Percentiles rank a stretch among this genome's conserved stretches.
Conservation (phyloP, 176 grass and related monocot genomes). For the bread wheat (Triticum aestivum) region DNA sequence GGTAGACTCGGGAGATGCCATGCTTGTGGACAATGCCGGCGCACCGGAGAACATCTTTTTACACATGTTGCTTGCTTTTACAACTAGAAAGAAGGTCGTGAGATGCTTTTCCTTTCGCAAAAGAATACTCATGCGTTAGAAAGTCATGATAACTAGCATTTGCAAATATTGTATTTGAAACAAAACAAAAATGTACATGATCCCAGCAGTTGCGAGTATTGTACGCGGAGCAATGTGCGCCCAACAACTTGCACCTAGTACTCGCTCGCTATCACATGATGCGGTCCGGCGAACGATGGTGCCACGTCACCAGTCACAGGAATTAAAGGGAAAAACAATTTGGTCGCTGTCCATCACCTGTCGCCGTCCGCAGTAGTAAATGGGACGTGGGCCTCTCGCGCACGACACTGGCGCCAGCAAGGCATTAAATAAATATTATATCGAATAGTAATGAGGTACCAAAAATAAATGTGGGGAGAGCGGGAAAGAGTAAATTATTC, state of each 20-base stretch:
- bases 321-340: neutral
- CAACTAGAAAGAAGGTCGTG: too few relatives aligned
- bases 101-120: neutral
- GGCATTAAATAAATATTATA: neutral
- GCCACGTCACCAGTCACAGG: constrained; percentile 27
- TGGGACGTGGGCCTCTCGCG: neutral
- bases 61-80: too few relatives aligned
- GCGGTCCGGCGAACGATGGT: neutral
- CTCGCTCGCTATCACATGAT: constrained; percentile 36
- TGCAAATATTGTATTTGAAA: neutral
- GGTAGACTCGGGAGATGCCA: neutral
- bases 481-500: constrained; percentile 29
- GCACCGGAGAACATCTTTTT: too few relatives aligned
- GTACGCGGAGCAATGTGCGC: neutral
- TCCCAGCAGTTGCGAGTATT: neutral
- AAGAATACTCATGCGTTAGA: neutral
- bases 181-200: neutral
- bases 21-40: neutral
- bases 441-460: neutral
- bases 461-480: neutral
- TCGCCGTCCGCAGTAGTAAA: constrained; percentile 39
- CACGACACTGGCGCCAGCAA: constrained; percentile 14
- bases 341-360: constrained; percentile 35
- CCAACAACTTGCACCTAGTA: neutral
- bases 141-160: neutral